These are phyloP conservation scores for Dictyophora rubrovolvata DNA, from an alignment of 768 basidiomycete species.

Conservation along the genomic window DNA sequence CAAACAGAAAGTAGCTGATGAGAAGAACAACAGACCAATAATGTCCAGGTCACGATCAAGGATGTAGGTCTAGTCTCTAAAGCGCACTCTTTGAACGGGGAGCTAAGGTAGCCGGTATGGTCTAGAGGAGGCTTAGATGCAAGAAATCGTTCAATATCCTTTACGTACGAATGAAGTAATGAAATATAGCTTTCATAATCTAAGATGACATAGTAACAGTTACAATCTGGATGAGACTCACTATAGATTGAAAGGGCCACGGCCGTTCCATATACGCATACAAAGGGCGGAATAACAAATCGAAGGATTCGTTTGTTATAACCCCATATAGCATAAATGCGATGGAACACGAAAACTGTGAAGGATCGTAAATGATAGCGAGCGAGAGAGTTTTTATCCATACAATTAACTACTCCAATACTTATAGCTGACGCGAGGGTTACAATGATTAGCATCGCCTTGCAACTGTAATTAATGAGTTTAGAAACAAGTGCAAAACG, in stretches of 20 bases:
- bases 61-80: too few species aligned
- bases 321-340: slow-evolving; percentile 5
- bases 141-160: too few species aligned
- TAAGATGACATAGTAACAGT: too few species aligned
- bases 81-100: too few species aligned
- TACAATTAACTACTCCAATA: background rate
- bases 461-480: too few species aligned
- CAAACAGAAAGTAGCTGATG: background rate
- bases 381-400: background rate
- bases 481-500: too few species aligned
- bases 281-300: background rate
- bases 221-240: background rate
- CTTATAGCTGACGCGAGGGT: background rate
- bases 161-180: too few species aligned
- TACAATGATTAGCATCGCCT: too few species aligned
- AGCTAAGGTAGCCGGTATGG: too few species aligned
- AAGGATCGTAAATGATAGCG: background rate
- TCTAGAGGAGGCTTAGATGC: too few species aligned
- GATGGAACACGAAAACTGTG: background rate
- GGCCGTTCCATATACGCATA: background rate
- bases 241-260: background rate
- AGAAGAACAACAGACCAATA: background rate
- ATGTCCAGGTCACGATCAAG: too few species aligned
- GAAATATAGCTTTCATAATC: too few species aligned
- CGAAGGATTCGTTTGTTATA: background rate